These are phyloP conservation scores for Fusarium sp. DNA, from an alignment of 2,329 filamentous ascomycete species.

Conservation along the genomic window DNA sequence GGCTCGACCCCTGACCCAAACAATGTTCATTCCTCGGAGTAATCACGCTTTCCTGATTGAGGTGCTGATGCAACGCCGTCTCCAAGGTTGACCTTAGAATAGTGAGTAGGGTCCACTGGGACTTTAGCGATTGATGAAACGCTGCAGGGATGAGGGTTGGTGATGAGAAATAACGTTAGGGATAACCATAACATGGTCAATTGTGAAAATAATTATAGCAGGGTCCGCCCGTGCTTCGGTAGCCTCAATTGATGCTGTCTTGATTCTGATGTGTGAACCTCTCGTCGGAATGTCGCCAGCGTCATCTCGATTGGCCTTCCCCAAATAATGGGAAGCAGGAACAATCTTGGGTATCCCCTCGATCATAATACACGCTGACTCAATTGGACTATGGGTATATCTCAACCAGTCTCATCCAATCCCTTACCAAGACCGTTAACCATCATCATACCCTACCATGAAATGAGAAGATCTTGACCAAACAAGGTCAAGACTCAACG, in stretches of 20 bases:
- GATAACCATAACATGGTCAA: not conserved
- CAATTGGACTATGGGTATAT: accelerated
- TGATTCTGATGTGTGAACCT: no score
- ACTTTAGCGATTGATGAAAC: not conserved
- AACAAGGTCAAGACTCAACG: not conserved
- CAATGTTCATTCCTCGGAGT: not conserved
- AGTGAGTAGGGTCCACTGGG: not conserved
- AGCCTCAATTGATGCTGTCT: no score
- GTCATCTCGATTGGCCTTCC: no score
- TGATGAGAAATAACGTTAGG: not conserved
- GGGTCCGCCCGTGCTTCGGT: not conserved
- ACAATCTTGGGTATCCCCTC: no score
- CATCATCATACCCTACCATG: not conserved
- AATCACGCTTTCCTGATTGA: constrained; percentile 8
- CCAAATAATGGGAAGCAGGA: no score
- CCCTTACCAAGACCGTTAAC: no score
- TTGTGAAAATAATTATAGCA: not conserved
- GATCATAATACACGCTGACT: not conserved
- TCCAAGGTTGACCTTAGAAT: not conserved
- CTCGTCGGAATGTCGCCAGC: no score
- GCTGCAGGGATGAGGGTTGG: not conserved
- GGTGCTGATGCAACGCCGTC: not conserved
- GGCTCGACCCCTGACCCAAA: not conserved
- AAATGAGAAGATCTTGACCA: not conserved
- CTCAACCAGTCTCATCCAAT: not conserved